phyloP scores from a whole-genome alignment of 2,329 filamentous ascomycete species.

The Fusarium redolens region DNA sequence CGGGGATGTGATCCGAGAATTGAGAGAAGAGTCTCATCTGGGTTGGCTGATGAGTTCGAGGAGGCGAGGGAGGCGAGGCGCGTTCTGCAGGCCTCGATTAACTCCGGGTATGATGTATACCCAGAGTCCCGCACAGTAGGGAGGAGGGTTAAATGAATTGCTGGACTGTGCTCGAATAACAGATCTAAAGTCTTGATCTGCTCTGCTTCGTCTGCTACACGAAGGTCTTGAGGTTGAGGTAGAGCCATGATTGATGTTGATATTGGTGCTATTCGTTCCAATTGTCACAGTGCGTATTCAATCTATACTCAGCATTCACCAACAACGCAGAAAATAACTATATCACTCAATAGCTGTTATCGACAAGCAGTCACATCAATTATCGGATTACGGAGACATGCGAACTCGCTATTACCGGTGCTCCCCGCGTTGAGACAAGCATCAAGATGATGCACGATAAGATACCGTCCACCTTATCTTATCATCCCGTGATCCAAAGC shows the following conservation, averaged over 20 bases:
- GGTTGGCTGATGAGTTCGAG: slow-evolving; percentile 60
- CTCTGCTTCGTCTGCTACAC: slow-evolving; percentile 63
- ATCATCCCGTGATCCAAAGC: slow-evolving; percentile 46
- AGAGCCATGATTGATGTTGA: slow-evolving; percentile 52
- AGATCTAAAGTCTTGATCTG: slow-evolving; percentile 74
- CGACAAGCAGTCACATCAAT: background rate
- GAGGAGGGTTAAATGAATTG: slow-evolving; percentile 77
- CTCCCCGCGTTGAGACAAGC: slow-evolving; percentile 32
- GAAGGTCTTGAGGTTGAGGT: slow-evolving; percentile 68
- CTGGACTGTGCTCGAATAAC: slow-evolving; percentile 84
- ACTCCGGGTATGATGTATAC: slow-evolving; percentile 74
- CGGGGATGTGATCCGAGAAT: slow-evolving; percentile 87
- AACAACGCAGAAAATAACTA: background rate
- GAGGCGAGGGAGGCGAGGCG: slow-evolving; percentile 71
- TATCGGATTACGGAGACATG: slow-evolving; percentile 42
- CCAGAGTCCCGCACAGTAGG: slow-evolving; percentile 68
- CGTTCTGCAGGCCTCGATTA: slow-evolving; percentile 74
- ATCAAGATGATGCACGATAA: slow-evolving; percentile 29
- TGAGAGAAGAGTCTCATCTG: slow-evolving; percentile 66
- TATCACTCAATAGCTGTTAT: background rate
- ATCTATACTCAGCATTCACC: background rate
- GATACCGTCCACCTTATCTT: slow-evolving; percentile 43
- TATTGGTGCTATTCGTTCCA: background rate
- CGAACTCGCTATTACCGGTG: slow-evolving; percentile 37
- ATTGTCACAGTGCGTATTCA: background rate